These are phyloP conservation scores for Pascua guehoae DNA, from an alignment of 1,284 basidiomycete genomes.

Conservation along the genomic window DNA sequence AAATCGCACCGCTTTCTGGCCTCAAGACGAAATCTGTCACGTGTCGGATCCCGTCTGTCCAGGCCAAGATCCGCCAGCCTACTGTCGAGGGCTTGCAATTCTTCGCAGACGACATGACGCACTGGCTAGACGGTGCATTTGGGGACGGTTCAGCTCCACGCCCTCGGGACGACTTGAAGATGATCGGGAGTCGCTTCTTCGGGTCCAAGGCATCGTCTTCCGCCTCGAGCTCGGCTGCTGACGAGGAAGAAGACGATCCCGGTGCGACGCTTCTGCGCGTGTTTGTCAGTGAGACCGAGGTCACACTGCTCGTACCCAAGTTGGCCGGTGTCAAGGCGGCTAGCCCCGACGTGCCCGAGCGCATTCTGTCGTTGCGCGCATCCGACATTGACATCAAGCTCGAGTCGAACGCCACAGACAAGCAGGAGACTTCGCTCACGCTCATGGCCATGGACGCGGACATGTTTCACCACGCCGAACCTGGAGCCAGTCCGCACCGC, in stretches of 20 bases:
- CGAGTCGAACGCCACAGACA: conserved; percentile 54
- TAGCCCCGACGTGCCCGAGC: conserved; percentile 11
- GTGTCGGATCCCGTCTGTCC: conserved; percentile 62
- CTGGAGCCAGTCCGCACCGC: conserved; percentile 6
- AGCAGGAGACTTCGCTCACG: conserved; percentile 69
- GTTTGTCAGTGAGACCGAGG: conserved; percentile 31
- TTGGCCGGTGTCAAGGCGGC: conserved; percentile 1
- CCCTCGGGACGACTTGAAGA: conserved; percentile 59
- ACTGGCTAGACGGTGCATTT: conserved; percentile 57
- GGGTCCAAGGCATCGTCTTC: conserved; percentile 56
- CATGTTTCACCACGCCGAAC: conserved; percentile 41
- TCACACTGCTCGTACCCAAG: conserved; percentile 33
- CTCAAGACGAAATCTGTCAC: conserved; percentile 30
- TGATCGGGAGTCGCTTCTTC: conserved; percentile 82
- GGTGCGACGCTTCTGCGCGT: conserved; percentile 32
- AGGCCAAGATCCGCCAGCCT: conserved; percentile 57
- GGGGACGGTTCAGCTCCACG: conserved; percentile 41
- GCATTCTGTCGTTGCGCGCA: conserved; percentile 47
- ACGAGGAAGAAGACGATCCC: conserved; percentile 34
- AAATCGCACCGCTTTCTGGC: conserved; percentile 6
- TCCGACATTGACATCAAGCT: conserved; percentile 64
- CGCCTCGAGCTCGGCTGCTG: conserved; percentile 44
- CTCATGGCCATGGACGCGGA: conserved; percentile 62
- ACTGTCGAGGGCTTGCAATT: conserved; percentile 72
- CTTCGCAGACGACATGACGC: conserved; percentile 76